Base-by-base conservation (phyloP, 176 grass and related monocot species). In the Carex pumila region DNA sequence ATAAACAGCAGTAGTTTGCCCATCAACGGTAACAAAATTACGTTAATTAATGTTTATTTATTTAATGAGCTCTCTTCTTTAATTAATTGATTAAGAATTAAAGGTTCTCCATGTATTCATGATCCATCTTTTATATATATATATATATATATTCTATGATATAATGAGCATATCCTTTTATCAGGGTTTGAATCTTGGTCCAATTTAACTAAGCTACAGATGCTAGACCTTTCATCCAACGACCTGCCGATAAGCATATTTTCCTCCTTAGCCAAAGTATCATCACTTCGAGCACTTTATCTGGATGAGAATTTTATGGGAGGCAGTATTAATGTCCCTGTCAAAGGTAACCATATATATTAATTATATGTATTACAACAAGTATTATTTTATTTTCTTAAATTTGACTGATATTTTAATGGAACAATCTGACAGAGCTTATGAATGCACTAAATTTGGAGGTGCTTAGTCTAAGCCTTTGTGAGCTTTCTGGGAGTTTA, bases 271-370 rank as follows among this genome's bases (percentile, higher is more conserved):
- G 57, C 17, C 17, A 60, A 60, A 60, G 57, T 60, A 60, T 60
- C 57, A 60, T 60, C 57, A 60, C 17, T 60, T 19, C 17, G 57
- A 19, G 17, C 1, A 60, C 57, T 60, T 60, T 17, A 60, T 7
- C 17, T 60, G 17, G 57, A n/a, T 17, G 0, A 2, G 0, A 60
- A 4, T 18, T 0, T 0, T 59, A 12, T 12, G 18, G 1, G 1
- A 18, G 57, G 0, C 5, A 39, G 0, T 39, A 39, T 39, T 39
- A 60, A 60, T 60, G 17, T 60, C 18, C 6, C 57, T 59, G 57
- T 19, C 17, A 7, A 60, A 60, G 57, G 57, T 60, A 59, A 50
- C 9, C 43, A 25, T 25, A 25, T 2, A 0, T 0, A 25, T 25
- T 2, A 34, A 49, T 49, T 49, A 11, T 49, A 49, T 49, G 11